A percentile compares a stretch with the other conserved stretches of the same genome.
phyloP scores from a whole-genome alignment of 805 yeast genomes.

The Monosporozyma solicola region DNA sequence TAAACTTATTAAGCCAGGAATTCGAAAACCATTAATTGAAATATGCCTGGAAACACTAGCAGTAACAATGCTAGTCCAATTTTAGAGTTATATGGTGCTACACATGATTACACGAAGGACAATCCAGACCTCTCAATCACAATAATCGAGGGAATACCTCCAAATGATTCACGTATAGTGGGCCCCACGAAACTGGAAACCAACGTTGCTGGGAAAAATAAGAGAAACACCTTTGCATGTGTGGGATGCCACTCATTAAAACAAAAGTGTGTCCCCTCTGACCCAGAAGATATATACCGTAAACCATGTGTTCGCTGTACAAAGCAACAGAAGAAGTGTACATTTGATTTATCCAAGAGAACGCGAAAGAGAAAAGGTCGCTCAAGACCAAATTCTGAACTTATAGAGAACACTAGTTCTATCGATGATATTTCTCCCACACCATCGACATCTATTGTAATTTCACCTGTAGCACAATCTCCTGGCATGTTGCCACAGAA shows the following conservation, averaged over 20 bases:
- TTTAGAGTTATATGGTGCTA: not conserved
- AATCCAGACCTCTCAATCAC: conserved; percentile 1
- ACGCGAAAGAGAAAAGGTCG: conserved; percentile 35
- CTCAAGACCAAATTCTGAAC: conserved; percentile 11
- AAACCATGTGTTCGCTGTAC: conserved; percentile 70
- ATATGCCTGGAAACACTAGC: not conserved
- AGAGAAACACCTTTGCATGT: conserved; percentile 31
- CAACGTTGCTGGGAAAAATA: conserved; percentile 17
- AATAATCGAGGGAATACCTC: conserved; percentile 16
- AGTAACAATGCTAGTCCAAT: not conserved
- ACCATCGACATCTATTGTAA: not conserved
- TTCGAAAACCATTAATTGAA: not conserved
- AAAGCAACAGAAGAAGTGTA: conserved; percentile 55
- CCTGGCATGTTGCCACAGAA: not conserved
- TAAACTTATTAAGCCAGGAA: not conserved
- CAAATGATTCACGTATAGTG: conserved; percentile 18
- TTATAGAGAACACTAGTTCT: not conserved
- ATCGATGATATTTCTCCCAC: not conserved
- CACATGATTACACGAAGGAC: not conserved
- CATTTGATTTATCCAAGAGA: conserved; percentile 53
- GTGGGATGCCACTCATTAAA: conserved; percentile 63
- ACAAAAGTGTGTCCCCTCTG: conserved; percentile 74
- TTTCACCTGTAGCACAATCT: not conserved
- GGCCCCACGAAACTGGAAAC: conserved; percentile 18
- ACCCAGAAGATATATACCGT: conserved; percentile 35